Evolutionary conservation across 2,329 filamentous ascomycete species (phyloP).

Genomic region (Colletotrichum spinosum): DNA sequence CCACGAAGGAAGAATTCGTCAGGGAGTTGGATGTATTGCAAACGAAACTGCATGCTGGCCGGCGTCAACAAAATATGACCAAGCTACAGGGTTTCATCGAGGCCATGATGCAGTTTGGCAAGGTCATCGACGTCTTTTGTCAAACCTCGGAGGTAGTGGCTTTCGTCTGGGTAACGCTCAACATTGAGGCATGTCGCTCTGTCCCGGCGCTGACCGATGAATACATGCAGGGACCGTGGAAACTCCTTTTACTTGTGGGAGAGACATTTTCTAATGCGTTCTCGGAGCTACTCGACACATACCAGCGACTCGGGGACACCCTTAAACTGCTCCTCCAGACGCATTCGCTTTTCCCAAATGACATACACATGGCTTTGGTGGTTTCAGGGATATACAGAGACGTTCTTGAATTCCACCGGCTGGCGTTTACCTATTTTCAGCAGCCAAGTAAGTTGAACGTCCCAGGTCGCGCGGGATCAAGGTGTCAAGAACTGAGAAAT

Average conservation of each 20-base stretch:
- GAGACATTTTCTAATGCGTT: neutral
- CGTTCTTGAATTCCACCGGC: neutral
- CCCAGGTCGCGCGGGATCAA: neutral
- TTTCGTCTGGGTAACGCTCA: neutral
- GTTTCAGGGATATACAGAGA: neutral
- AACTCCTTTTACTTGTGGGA: neutral
- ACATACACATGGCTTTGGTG: neutral
- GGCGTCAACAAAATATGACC: conserved; percentile 6
- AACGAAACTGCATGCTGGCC: neutral
- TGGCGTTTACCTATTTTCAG: conserved; percentile 4
- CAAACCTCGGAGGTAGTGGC: neutral
- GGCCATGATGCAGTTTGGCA: conserved; percentile 1
- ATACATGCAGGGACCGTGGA: neutral
- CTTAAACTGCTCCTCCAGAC: neutral
- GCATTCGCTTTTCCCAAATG: neutral
- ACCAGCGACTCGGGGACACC: neutral
- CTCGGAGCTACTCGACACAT: neutral
- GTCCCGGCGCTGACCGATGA: too few species aligned
- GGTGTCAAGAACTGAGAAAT: neutral
- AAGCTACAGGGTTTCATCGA: neutral
- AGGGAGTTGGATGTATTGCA: neutral
- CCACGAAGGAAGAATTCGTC: neutral
- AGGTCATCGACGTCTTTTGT: conserved; percentile 1
- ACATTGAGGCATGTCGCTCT: too few species aligned
- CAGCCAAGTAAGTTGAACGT: neutral